Conservation (phyloP, 257 asterid genomes). For the Cinchona pubescens region DNA sequence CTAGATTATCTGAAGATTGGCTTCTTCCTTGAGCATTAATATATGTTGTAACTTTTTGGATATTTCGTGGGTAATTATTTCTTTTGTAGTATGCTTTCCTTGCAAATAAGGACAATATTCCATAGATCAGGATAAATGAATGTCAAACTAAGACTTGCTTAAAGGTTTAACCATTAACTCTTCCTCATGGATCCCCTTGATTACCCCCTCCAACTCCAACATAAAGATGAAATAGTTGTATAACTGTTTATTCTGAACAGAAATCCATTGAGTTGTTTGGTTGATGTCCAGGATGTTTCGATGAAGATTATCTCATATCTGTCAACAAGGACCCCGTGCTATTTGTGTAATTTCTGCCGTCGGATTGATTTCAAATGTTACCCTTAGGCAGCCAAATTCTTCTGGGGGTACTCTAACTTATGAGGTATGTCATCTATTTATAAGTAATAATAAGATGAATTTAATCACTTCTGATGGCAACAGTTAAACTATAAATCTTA, state of each 20-base stretch:
- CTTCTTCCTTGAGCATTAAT: background rate
- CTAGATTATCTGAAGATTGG: background rate
- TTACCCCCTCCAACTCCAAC: background rate
- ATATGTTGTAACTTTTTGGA: background rate
- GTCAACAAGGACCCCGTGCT: conserved; percentile 81
- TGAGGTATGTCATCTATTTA: conserved; percentile 42
- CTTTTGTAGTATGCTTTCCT: background rate
- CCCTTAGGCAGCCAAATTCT: conserved; percentile 68
- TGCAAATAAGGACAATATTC: background rate
- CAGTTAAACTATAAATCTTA: background rate
- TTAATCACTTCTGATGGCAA: background rate
- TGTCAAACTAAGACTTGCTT: background rate
- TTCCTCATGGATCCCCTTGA: background rate
- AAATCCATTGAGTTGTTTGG: background rate
- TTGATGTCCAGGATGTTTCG: conserved; percentile 55
- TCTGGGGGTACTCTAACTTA: conserved; percentile 78
- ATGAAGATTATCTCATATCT: conserved; percentile 62
- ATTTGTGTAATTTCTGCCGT: conserved; percentile 76
- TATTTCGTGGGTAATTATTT: background rate
- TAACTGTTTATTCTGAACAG: background rate
- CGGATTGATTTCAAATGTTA: conserved; percentile 69
- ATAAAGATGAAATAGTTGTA: background rate
- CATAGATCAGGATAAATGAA: background rate
- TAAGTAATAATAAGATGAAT: too few relatives aligned
- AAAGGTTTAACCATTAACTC: background rate